Evolutionary conservation across 116 monocot genomes (phyloP), one percentile per base, ranked within the genome.

Genomic region (Trichopus zeylanicus): DNA sequence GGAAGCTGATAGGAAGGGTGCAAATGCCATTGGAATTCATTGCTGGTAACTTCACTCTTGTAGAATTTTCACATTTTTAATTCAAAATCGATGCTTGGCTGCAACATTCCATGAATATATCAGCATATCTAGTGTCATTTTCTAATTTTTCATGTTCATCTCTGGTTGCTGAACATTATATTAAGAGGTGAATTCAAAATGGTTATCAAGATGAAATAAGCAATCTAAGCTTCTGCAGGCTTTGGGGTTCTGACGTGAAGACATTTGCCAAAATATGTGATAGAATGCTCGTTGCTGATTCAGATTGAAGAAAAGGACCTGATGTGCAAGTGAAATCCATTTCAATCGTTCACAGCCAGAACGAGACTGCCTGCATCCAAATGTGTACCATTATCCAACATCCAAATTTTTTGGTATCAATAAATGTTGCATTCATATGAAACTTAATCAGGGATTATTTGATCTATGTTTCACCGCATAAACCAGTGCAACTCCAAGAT

Each of bases 241-340:
- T 93, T 25, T 93, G 93, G 93, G 93, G 93, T 19, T 35, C 57
- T 30, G 89, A 89, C 71, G 85, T 93, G 73, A 85, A 69, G 66
- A 73, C 80, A 51, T 93, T 93, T 69, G 59, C 69, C 21, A 82
- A 93, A 33, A 83, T 93, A 46, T 62, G 46, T 27, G 51, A 78
- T 7, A 76, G 74, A 37, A 70, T 93, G 69, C 71, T 92, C 12
- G 16, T 34, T 18, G 24, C 23, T 31, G 48, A 48, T 64, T 64
- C 35, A 26, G n/a, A 58, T 25, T 29, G 18, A 58, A 28, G 31
- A 31, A 57, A 28, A 47, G 13, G 42, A n/a, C n/a, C n/a, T n/a
- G n/a, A n/a, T n/a, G n/a, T 42, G 42, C 12, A 42, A 42, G 42
- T 42, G 42, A 42, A 42, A n/a, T n/a, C 42, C 12, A 18, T 42